These are phyloP conservation scores for Nemophila menziesii DNA, from an alignment of 257 asterid species.

Conservation along the genomic window DNA sequence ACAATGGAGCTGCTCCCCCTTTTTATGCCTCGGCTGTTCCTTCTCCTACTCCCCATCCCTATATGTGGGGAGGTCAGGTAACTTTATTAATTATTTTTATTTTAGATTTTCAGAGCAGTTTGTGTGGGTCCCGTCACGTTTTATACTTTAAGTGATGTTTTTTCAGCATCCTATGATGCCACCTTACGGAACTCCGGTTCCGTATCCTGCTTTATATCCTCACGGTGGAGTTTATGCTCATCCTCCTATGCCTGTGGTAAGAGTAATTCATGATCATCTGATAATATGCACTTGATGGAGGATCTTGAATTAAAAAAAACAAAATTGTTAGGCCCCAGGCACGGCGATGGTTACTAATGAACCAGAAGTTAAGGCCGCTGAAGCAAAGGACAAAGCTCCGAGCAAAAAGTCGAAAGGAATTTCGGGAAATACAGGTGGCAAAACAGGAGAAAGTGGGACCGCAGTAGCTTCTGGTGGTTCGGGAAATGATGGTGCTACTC, in stretches of 20 bases:
- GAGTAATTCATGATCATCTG: background rate
- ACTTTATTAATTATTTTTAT: conserved; percentile 9
- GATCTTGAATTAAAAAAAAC: conserved; percentile 1
- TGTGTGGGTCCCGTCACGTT: background rate
- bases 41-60: conserved; percentile 88
- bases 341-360: conserved; percentile 42
- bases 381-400: conserved; percentile 47
- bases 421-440: conserved; percentile 38
- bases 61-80: conserved; percentile 93
- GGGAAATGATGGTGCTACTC: conserved; percentile 79
- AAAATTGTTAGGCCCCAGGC: conserved; percentile 36
- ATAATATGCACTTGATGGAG: conserved; percentile 7
- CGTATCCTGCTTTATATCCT: conserved; percentile 85
- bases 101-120: background rate
- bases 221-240: conserved; percentile 88
- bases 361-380: conserved; percentile 43
- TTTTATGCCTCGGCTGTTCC: conserved; percentile 88
- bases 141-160: conserved; percentile 3
- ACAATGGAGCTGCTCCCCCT: conserved; percentile 86
- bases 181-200: conserved; percentile 95
- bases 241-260: conserved; percentile 76
- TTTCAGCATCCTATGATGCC: conserved; percentile 93
- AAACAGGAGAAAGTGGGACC: conserved; percentile 36
- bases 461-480: conserved; percentile 75
- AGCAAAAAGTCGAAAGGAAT: conserved; percentile 45